Base-by-base conservation (phyloP, 352 stramenopile genomes). In the Phytopythium oedochilum region DNA sequence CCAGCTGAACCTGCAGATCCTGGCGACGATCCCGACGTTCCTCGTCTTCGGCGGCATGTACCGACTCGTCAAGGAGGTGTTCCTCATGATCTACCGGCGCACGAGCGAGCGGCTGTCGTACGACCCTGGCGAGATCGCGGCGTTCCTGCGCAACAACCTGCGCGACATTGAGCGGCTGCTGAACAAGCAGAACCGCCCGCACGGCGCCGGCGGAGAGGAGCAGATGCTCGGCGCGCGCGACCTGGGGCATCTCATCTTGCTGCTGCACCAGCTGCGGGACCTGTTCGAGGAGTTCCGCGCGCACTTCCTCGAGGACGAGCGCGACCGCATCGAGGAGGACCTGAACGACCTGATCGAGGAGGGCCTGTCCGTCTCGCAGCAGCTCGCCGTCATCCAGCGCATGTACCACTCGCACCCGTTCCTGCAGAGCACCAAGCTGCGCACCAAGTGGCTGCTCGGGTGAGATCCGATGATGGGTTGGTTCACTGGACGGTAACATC, bases 361-460 rank as follows among this genome's bases (percentile, higher is more conserved):
- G 45, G 79, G 81, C 2, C 51, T 89, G 26, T 57, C 88, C 26
- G 83, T 94, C 22, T 78, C 81, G 26, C 83, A 94, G 66, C 84
- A 92, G 52, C 68, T 94, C 17, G 82, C 81, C 3, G 84, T 94
- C 51, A 92, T 94, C 64, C 81, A 92, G 68, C 84, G 84, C 63
- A 94, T 94, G 84, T 88, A 92, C 60, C 84, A 92, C 64, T 83
- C 79, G 40, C 76, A 94, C 49, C 78, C 82, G 60, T 91, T 94
- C 57, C 63, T 94, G 42, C 76, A 88, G 51, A 80, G 64, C 56
- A 76, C 66, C 34, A 85, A 84, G 56, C 44, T 64, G 22, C 74
- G 68, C 22, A 39, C 68, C n/a, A 64, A 70, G 14, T 89, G 73
- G 75, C 61, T 92, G 50, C 67, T 88, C 48, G 60, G 73, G 46